Evolutionary conservation across 2,329 filamentous ascomycete genomes (phyloP), one percentile per base, ranked within the genome.

Genomic region (Ramularia endophylla): DNA sequence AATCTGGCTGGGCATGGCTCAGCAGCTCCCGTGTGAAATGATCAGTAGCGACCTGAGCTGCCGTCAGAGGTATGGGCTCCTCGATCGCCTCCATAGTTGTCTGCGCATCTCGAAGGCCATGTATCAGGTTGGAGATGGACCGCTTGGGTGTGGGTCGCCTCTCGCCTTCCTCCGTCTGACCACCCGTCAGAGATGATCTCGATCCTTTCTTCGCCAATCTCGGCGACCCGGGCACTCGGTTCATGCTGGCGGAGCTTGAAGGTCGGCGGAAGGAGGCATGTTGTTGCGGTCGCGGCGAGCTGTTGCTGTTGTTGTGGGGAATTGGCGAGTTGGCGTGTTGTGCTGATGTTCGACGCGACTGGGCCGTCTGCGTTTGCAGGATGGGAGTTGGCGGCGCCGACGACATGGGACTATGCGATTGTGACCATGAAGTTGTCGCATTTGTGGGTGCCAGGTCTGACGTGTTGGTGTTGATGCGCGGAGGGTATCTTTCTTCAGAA

Each of bases 11-110:
- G 43, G 81, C 75, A 55, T 87, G 81, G 5, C 73, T 64, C 12
- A 77, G 71, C 22, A 94, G 64, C 60, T 94, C 87, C 46, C 74
- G 77, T 47, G 72, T 70, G 58, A 94, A 85, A 61, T 84, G 79
- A 7, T 78, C 73, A 12, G 44, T 43, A 5, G 59, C 59, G 15
- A 62, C 50, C 27, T 58, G 50, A 8, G 55, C 40, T 12, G 57
- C 55, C 5, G 59, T 61, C 11, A 59, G 40, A 2, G 47, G 47
- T 31, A 56, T 47, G 7, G 59, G 59, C 52, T 62, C 59, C 29
- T 53, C 48, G 15, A 61, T 62, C 3, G 52, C 36, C 45, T 58
- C 58, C 58, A 61, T 62, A 12, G 45, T 55, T n/a, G 47, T 41
- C 27, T 60, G 59, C 22, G 58, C 57, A 37, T 61, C 58, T 36